Evolutionary conservation across 495 filamentous ascomycete species (phyloP).

Genomic region (Pyronema omphalodes): DNA sequence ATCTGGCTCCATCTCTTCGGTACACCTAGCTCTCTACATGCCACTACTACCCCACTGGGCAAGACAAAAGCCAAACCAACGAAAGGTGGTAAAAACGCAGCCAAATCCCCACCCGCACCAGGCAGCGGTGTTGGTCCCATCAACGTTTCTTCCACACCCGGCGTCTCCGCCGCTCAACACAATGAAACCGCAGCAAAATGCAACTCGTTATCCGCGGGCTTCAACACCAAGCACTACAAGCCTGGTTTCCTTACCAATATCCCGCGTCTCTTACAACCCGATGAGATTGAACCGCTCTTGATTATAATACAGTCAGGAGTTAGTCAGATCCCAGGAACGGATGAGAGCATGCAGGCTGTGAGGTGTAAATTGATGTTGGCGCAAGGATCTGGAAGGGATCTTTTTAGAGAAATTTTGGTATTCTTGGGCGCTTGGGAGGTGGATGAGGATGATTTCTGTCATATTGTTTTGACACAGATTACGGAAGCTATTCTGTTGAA

Average conservation of each 20-base stretch:
- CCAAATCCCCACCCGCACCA: conserved; percentile 8
- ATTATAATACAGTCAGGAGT: conserved; percentile 63
- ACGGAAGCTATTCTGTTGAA: conserved; percentile 57
- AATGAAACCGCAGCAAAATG: conserved; percentile 22
- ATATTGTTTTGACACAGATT: conserved; percentile 63
- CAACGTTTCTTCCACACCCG: conserved; percentile 8
- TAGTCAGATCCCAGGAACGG: conserved; percentile 32
- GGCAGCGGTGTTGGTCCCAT: conserved; percentile 7
- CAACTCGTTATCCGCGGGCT: conserved; percentile 20
- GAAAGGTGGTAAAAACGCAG: conserved; percentile 12
- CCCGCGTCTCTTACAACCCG: conserved; percentile 52
- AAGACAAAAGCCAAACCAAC: conserved; percentile 7
- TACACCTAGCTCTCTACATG: conserved; percentile 24
- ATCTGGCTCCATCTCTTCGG: conserved; percentile 62
- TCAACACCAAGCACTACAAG: conserved; percentile 27
- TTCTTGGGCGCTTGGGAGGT: conserved; percentile 69
- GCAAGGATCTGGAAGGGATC: conserved; percentile 51
- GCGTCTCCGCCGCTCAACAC: conserved; percentile 7
- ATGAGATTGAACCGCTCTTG: conserved; percentile 57
- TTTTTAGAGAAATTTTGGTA: conserved; percentile 52
- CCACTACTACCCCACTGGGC: neutral
- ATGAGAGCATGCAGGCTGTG: conserved; percentile 40
- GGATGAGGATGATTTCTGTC: conserved; percentile 60
- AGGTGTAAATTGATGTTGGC: conserved; percentile 55
- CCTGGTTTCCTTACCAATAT: conserved; percentile 58